Evolutionary conservation across 2,329 filamentous ascomycete species (phyloP).

Genomic region (Pestalotiopsis sp.): DNA sequence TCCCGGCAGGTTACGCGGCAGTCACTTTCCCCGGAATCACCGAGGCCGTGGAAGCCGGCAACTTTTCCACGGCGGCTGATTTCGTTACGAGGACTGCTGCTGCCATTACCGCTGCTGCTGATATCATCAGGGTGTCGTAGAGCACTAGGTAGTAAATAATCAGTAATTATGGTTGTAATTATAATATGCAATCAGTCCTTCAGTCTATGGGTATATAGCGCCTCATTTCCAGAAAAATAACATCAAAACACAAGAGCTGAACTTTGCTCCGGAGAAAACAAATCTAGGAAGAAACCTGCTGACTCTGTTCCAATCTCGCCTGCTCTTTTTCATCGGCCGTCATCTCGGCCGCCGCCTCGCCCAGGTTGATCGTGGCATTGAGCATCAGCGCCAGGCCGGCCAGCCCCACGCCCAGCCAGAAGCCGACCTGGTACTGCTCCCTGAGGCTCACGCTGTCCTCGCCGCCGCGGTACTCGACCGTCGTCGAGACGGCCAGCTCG

Average conservation of each 20-base stretch:
- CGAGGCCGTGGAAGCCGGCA: constrained; percentile 27
- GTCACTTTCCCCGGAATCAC: constrained; percentile 34
- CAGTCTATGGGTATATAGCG: not conserved
- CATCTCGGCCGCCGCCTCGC: constrained; percentile 31
- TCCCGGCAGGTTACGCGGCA: constrained; percentile 29
- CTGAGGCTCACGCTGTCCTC: constrained; percentile 21
- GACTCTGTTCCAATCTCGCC: constrained; percentile 14
- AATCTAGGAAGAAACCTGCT: not conserved
- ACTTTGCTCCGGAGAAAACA: no score
- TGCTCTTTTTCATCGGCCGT: constrained; percentile 33
- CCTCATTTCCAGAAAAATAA: not conserved
- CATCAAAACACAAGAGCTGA: no score
- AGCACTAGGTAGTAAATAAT: not conserved
- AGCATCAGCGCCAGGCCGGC: constrained; percentile 26
- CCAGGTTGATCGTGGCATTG: constrained; percentile 28
- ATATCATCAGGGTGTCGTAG: constrained; percentile 26
- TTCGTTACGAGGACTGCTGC: constrained; percentile 31
- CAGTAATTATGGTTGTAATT: not conserved
- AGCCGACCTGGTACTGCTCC: constrained; percentile 32
- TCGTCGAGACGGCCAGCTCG: constrained; percentile 63
- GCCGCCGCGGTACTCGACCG: constrained; percentile 27
- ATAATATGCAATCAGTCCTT: not conserved
- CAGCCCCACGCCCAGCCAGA: constrained; percentile 32
- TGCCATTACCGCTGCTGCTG: constrained; percentile 27
- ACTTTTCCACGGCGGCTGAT: constrained; percentile 27